Percentiles rank a stretch among this genome's conserved stretches.
These are phyloP conservation scores for Hygrocybe coccinea DNA, from an alignment of 768 basidiomycete species.

Conservation along the genomic window DNA sequence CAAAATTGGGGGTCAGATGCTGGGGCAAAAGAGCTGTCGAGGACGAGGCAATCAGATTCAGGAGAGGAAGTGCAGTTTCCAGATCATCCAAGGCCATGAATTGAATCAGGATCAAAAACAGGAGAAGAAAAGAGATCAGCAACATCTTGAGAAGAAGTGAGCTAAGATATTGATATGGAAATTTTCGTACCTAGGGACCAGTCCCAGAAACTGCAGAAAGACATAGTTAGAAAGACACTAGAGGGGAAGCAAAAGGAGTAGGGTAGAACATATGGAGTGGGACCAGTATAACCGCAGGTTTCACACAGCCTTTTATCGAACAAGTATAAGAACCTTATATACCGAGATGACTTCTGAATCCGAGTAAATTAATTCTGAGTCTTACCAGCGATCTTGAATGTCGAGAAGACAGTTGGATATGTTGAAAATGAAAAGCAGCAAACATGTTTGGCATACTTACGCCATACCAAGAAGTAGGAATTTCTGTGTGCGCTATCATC, in stretches of 20 bases:
- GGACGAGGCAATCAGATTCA: conserved; percentile 5
- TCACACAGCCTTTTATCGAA: conserved; percentile 13
- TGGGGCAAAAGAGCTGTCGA: conserved; percentile 5
- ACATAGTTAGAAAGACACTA: neutral
- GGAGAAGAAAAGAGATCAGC: conserved; percentile 7
- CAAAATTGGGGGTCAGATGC: conserved; percentile 6
- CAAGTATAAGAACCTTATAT: conserved; percentile 12
- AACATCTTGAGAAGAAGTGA: neutral
- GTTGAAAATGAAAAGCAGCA: neutral
- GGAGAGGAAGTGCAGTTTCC: conserved; percentile 10
- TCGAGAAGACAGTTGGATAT: too few relatives aligned
- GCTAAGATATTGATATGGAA: neutral
- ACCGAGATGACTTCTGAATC: neutral
- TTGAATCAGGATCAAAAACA: conserved; percentile 10
- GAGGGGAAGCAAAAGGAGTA: neutral
- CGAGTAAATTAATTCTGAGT: neutral
- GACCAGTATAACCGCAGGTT: conserved; percentile 14
- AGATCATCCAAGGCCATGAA: conserved; percentile 6
- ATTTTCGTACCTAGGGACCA: conserved; percentile 11
- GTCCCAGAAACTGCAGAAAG: conserved; percentile 12
- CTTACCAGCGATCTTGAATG: conserved; percentile 13
- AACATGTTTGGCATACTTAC: conserved; percentile 5
- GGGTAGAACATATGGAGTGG: conserved; percentile 9
- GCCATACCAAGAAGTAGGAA: conserved; percentile 13
- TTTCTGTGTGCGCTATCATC: conserved; percentile 12